phyloP scores from a whole-genome alignment of 2,329 filamentous ascomycete species.

The Apiospora hydei region DNA sequence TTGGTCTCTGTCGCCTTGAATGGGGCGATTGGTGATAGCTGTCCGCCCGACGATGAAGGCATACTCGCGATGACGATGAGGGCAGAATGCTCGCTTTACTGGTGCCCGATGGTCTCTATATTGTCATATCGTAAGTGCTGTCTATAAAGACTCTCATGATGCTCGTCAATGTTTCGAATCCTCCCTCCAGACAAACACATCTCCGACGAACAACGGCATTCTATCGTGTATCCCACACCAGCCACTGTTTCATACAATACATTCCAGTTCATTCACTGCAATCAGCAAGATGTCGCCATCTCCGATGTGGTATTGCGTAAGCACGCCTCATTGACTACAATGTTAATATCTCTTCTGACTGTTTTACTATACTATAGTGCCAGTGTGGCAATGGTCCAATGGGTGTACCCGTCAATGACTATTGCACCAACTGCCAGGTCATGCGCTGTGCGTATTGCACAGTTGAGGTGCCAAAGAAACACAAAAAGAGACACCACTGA shows the following conservation, averaged over 20 bases:
- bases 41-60: not conserved
- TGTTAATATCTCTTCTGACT: not conserved
- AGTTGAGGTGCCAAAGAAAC: not conserved
- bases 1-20: not conserved
- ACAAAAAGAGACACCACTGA: not conserved
- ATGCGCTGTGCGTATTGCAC: not conserved
- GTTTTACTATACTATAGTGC: not conserved
- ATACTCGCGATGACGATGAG: not conserved
- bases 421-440: not conserved
- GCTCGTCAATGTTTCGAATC: not conserved
- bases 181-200: not conserved
- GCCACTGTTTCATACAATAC: not conserved
- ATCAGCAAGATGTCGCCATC: not conserved
- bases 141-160: not conserved
- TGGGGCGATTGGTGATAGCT: not conserved
- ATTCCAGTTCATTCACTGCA: not conserved
- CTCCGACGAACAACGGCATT: not conserved
- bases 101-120: not conserved
- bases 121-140: not conserved
- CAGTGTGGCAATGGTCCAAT: not conserved
- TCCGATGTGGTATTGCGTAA: not conserved
- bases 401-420: not conserved
- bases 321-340: not conserved
- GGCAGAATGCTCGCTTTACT: not conserved
- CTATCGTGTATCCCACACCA: not conserved